Percentiles rank a stretch among this genome's conserved stretches.
These are phyloP conservation scores for Trichoderma lentiforme DNA, from an alignment of 2,329 filamentous ascomycete species.

Conservation along the genomic window DNA sequence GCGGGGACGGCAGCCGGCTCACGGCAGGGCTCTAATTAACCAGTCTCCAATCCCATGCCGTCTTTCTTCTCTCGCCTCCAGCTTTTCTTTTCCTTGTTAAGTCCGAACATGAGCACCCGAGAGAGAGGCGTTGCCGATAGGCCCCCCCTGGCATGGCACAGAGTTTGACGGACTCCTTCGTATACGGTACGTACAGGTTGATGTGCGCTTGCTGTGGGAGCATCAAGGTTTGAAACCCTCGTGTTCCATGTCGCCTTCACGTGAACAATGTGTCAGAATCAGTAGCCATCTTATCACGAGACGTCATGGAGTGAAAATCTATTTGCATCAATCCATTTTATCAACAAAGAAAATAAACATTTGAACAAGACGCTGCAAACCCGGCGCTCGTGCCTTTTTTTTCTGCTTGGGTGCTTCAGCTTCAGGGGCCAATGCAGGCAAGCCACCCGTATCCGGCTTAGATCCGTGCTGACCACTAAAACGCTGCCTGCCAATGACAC, in stretches of 20 bases:
- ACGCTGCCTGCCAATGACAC: not conserved
- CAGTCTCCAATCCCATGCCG: not conserved
- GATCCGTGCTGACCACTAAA: not conserved
- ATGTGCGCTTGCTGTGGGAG: not conserved
- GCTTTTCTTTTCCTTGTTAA: not conserved
- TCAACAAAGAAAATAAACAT: not conserved
- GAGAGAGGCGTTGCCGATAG: not conserved
- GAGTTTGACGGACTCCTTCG: not conserved
- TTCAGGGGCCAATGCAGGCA: not conserved
- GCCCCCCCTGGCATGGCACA: not conserved
- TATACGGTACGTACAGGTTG: not conserved
- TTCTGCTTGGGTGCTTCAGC: not conserved
- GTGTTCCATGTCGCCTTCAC: not conserved
- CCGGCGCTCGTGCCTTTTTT: not conserved
- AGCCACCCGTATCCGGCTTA: not conserved
- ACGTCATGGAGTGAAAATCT: not conserved
- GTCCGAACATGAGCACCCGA: not conserved
- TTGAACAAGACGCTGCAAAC: not conserved
- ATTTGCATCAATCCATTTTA: not conserved
- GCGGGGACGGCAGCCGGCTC: not conserved
- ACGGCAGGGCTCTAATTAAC: not conserved
- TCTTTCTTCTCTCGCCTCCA: not conserved
- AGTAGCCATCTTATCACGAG: not conserved
- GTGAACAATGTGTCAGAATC: not conserved
- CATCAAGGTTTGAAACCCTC: not conserved